Base-by-base conservation (phyloP, 2,329 filamentous ascomycete genomes). In the Colletotrichum salicis region DNA sequence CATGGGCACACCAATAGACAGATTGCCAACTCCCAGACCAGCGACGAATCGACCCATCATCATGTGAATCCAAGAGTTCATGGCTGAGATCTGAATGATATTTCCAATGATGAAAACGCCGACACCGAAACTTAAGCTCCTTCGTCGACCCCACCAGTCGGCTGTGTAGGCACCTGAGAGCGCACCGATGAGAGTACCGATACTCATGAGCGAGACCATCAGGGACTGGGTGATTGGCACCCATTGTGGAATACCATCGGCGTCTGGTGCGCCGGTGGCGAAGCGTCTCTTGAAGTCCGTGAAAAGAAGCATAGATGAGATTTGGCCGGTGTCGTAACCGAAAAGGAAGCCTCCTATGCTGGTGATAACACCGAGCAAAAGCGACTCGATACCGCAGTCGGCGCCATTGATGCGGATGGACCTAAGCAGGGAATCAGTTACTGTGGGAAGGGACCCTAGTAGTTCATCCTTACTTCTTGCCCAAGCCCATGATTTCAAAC, bases 1-100 rank as follows among this genome's bases (percentile, higher is more conserved):
- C 85, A 92, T 90, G 70, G 91, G 90, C 2, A 92, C 89, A 45
- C 89, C 85, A 41, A 92, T 88, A 0, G 89, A 92, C 1, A 93
- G 84, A 63, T 86, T 91, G 55, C 92, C 92, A 33, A 93, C 87
- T 56, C 91, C 91, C 3, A 93, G 83, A 76, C 92, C 92, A 45
- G 91, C 90, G 33, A 92, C 84, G 82, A 90, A 90, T 72, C 92
- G 86, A 37, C 91, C 92, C 74, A 91, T 84, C 79, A 89, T 90
- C 74, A 92, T 82, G 77, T 93, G 91, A 74, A 91, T 86, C 91
- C 91, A 93, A 52, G 82, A 83, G 27, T 83, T 76, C 64, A 82
- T 81, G 5, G 89, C 87, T 0, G 90, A 85, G 76, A 93, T 90
- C 78, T 93, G 91, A 51, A 93, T 85, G 68, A 91, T 84, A 75